Conservation (phyloP, 108 stramenopile genomes). For the Nitzschia sp. region DNA sequence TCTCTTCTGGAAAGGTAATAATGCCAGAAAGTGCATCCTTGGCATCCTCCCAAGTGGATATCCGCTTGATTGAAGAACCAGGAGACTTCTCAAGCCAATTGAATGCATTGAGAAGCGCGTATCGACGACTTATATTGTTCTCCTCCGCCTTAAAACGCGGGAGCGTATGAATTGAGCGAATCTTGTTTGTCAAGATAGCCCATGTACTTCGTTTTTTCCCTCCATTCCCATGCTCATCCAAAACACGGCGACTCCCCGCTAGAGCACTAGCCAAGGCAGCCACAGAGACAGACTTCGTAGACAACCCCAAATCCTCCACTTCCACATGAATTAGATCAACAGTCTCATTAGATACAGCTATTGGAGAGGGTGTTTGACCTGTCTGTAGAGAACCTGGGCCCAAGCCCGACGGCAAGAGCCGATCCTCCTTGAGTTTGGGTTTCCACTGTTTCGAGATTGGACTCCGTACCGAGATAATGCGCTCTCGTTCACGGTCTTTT, state of each 20-base stretch:
- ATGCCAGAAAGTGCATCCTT: constrained; percentile 27
- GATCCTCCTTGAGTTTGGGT: constrained; percentile 10
- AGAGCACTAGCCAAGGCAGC: constrained; percentile 17
- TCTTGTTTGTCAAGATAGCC: not conserved
- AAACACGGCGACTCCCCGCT: constrained; percentile 14
- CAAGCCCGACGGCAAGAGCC: not conserved
- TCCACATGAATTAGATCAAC: constrained; percentile 3
- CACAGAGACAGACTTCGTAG: not conserved
- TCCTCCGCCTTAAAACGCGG: constrained; percentile 12
- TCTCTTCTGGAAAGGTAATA: constrained; percentile 26
- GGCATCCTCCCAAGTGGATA: constrained; percentile 44
- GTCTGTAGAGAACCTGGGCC: not conserved
- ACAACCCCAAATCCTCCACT: constrained; percentile 1
- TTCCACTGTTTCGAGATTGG: constrained; percentile 2
- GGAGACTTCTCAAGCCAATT: constrained; percentile 23
- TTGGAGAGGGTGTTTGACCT: constrained; percentile 6
- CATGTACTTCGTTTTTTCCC: not conserved
- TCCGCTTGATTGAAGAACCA: constrained; percentile 9
- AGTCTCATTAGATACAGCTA: not conserved
- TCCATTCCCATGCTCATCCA: constrained; percentile 1
- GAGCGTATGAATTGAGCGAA: not conserved
- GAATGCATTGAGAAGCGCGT: constrained; percentile 31
- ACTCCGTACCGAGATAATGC: not conserved
- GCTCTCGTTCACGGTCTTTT: not conserved
- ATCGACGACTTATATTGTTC: constrained; percentile 20